Evolutionary conservation across 352 stramenopile genomes (phyloP), one percentile per base, ranked within the genome.

Genomic region (Phytophthora boehmeriae): DNA sequence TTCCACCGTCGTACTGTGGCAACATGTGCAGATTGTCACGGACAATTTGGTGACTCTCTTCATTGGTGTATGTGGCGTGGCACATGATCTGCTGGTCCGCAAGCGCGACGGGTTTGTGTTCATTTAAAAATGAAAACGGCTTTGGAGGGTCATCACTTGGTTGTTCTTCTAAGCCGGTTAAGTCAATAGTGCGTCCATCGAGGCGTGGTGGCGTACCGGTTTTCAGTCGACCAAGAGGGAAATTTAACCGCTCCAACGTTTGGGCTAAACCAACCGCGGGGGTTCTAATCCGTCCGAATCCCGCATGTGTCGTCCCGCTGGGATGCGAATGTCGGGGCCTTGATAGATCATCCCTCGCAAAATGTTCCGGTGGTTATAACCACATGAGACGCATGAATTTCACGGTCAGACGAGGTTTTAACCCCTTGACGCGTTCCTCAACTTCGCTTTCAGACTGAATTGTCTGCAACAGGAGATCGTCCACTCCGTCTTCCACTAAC

Each of bases 291-390:
- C 84, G 20, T 88, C 74, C 20, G 73, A 83, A 47, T 94, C 83
- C 22, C 85, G 80, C 54, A 98, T 87, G 73, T 99, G 91, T 27
- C 97, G 78, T 11, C 97, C 97, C 2, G 97, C 97, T n/a, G 86
- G 87, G 66, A 98, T 97, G 30, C 90, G 76, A 41, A 92, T 80
- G 65, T 92, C 81, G 14, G 80, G 80, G 11, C 97, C 97, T 34
- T 99, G 86, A 67, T 98, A 98, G 41, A 98, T 94, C 54, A 98
- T 95, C 16, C 97, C 97, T 96, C 79, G 16, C 99, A 73, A 70
- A 99, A 99, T 16, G 97, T 99, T 14, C 97, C 97, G 2, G 97
- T 99, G 10, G 97, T 99, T 52, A 99, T 96, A 28, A 99, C 95
- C n/a, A 90, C 90, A 9, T 80, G 75, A 14, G 65, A 60, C 28